Base-by-base conservation (phyloP, 371 early-diverging fungal genomes). In the Syncephalastrum racemosum region DNA sequence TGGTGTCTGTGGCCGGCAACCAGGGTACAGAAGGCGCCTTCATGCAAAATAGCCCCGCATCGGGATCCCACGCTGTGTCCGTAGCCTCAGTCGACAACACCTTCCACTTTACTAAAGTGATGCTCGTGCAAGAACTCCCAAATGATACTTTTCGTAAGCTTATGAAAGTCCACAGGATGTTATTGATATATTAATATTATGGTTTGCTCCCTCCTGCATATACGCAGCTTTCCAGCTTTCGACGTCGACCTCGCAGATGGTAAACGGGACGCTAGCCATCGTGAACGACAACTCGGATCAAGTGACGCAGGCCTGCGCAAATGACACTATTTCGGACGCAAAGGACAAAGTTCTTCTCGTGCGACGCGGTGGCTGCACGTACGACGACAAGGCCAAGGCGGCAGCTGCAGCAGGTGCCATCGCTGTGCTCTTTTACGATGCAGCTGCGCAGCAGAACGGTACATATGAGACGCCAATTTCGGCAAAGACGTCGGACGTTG, bases 21-120 rank as follows among this genome's bases (percentile, higher is more conserved):
- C 67, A 79, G 40, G 87, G 86, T 3, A 24, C 22, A 3, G 56
- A 67, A 2, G 90, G 90, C 7, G 57, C 74, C 13, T 80, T 62
- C 55, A 56, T 70, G 15, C 67, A 70, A 14, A 67, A 68, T 7
- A 57, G 79, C 1, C 85, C 87, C 14, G 79, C 74, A 8, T 70
- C 81, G 23, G 73, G 74, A 0, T 49, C 54, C 7, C 64, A 61
- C n/a, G 80, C 75, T 0, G 60, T 89, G 23, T 71, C 79, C 36
- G 85, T 85, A 7, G 90, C 83, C 3, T 86, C 89, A 5, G 65
- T 87, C 24, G 88, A 87, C 44, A 81, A 73, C 47, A 61, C 65
- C 5, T 59, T 50, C 25, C 62, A 50, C 46, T 48, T 59, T 40
- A 49, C 62, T 13, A 36, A 51, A 10, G 67, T 62, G 1, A 46